Evolutionary conservation across 768 basidiomycete genomes (phyloP).

Genomic region (Trametes elegans): DNA sequence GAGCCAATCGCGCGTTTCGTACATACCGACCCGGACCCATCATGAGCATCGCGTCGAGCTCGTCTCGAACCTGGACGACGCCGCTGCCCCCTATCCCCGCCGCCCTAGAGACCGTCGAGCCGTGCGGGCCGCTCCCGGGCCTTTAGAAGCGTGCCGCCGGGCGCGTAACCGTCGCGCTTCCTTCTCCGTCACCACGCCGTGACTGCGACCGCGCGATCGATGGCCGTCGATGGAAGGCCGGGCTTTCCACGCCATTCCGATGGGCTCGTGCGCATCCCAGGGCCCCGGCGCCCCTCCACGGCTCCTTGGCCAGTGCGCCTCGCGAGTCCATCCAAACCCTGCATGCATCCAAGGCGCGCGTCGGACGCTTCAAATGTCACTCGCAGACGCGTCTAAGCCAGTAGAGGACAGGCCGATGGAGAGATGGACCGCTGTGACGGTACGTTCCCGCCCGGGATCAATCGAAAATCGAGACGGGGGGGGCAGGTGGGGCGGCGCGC

Average conservation of each 20-base stretch:
- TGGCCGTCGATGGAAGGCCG: neutral
- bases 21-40: neutral
- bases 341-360: too few species aligned
- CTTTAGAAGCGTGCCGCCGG: neutral
- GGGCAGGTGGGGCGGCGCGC: neutral
- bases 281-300: neutral
- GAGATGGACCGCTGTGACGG: too few species aligned
- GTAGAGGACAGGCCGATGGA: too few species aligned
- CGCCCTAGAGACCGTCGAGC: conserved; percentile 7
- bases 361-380: too few species aligned
- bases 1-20: neutral
- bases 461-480: too few species aligned
- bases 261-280: neutral
- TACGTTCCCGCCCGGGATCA: too few species aligned
- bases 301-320: neutral
- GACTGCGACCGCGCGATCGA: neutral
- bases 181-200: neutral
- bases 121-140: neutral
- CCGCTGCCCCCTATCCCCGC: neutral
- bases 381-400: too few species aligned
- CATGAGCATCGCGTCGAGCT: too few species aligned
- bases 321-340: too few species aligned
- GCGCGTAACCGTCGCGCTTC: neutral
- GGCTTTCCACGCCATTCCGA: neutral
- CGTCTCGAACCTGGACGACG: neutral